Percentiles rank a stretch among this genome's conserved stretches.
These are phyloP conservation scores for Fraxinus greggii DNA, from an alignment of 305 asterid species.

Conservation along the genomic window DNA sequence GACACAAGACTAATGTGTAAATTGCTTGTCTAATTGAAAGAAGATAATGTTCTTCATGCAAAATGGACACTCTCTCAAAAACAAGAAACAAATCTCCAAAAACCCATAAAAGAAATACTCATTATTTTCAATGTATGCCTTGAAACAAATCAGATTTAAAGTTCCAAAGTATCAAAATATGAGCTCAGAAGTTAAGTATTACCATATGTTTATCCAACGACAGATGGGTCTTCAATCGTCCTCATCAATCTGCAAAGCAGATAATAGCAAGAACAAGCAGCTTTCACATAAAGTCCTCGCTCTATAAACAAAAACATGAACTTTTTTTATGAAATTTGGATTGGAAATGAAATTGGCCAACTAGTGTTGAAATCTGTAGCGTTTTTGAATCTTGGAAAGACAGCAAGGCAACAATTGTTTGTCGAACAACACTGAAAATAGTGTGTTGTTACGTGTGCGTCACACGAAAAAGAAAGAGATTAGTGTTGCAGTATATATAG, in stretches of 20 bases:
- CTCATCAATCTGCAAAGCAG: constrained; percentile 26
- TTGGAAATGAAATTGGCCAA: neutral
- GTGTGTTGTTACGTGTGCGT: constrained; percentile 10
- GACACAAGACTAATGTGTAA: neutral
- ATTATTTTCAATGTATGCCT: constrained; percentile 16
- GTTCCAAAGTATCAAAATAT: constrained; percentile 20
- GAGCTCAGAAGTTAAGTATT: constrained; percentile 22
- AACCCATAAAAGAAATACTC: constrained; percentile 7
- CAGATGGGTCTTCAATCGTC: constrained; percentile 36
- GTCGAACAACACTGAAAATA: neutral
- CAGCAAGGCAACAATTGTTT: constrained; percentile 6
- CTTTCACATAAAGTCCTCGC: neutral
- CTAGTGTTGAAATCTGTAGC: constrained; percentile 19
- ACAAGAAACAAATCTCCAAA: constrained; percentile 2
- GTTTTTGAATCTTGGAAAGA: constrained; percentile 37
- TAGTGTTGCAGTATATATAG: constrained; percentile 12
- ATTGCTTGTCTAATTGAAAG: neutral
- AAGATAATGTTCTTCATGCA: neutral
- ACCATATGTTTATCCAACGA: constrained; percentile 32
- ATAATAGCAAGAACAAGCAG: constrained; percentile 11
- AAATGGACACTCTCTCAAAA: constrained; percentile 1
- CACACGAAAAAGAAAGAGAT: constrained; percentile 23
- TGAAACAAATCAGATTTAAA: constrained; percentile 43
- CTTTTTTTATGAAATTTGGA: constrained; percentile 1
- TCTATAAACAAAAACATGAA: constrained; percentile 10